Conservation (phyloP, 2,329 filamentous ascomycete genomes). For the Acrodontium crateriforme region DNA sequence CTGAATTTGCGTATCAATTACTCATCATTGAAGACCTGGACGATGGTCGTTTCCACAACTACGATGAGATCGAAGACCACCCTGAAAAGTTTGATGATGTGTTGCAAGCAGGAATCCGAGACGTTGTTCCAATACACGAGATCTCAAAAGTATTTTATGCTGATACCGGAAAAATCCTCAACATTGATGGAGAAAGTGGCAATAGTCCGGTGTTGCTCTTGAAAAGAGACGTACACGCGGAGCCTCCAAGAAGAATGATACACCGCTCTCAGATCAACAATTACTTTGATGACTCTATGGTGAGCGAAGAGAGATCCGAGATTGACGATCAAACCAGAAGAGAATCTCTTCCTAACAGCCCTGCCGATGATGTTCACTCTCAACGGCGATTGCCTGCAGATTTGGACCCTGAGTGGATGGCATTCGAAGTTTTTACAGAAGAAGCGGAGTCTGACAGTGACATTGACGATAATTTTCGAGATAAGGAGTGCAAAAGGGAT, state of each 20-base stretch:
- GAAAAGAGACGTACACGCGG: constrained; percentile 54
- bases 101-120: constrained; percentile 47
- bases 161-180: constrained; percentile 77
- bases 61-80: constrained; percentile 44
- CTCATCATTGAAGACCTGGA: constrained; percentile 72
- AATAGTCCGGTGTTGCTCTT: constrained; percentile 63
- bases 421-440: constrained; percentile 70
- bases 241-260: constrained; percentile 47
- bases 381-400: constrained; percentile 49
- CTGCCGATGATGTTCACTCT: constrained; percentile 3
- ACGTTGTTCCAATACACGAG: constrained; percentile 55
- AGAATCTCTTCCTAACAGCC: constrained; percentile 22
- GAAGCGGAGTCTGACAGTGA: constrained; percentile 35
- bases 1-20: constrained; percentile 68
- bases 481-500: too few species aligned
- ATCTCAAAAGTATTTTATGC: constrained; percentile 89
- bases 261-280: constrained; percentile 18
- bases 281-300: constrained; percentile 4
- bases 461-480: constrained; percentile 27
- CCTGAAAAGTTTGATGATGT: constrained; percentile 49
- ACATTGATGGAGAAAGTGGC: constrained; percentile 57
- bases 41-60: constrained; percentile 53
- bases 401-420: constrained; percentile 81
- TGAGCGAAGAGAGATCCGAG: constrained; percentile 26
- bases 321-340: constrained; percentile 31